Evolutionary conservation across 2,329 filamentous ascomycete species (phyloP).

Genomic region (Claviceps capensis): DNA sequence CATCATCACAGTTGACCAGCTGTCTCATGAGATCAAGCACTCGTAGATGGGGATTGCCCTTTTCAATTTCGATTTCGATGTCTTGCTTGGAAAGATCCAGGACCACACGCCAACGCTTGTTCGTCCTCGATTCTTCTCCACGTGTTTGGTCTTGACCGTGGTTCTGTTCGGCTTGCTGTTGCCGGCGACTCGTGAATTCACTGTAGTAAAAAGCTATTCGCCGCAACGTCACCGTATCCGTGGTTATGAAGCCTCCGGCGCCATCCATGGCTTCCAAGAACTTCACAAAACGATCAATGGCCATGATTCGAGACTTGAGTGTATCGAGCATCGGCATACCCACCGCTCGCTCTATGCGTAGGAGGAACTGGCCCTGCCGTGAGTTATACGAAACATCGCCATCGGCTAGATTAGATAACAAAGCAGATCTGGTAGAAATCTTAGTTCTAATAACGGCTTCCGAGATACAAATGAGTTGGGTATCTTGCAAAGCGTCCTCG

Average conservation of each 20-base stretch:
- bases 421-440: constrained; percentile 38
- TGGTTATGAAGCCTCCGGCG: constrained; percentile 38
- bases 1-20: constrained; percentile 40
- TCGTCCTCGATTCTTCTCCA: constrained; percentile 4
- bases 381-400: constrained; percentile 49
- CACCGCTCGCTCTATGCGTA: constrained; percentile 44
- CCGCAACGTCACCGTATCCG: constrained; percentile 45
- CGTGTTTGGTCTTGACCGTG: background rate
- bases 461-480: constrained; percentile 25
- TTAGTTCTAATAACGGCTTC: constrained; percentile 42
- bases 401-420: constrained; percentile 42
- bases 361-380: constrained; percentile 45
- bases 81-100: constrained; percentile 41
- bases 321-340: constrained; percentile 44
- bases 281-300: constrained; percentile 56
- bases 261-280: constrained; percentile 53
- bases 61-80: constrained; percentile 46
- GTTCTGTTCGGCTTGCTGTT: background rate
- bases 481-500: constrained; percentile 5
- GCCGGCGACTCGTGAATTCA: constrained; percentile 9
- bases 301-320: constrained; percentile 47
- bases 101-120: constrained; percentile 34
- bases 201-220: constrained; percentile 58
- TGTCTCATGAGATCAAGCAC: constrained; percentile 44
- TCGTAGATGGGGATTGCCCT: constrained; percentile 53